These are phyloP conservation scores for Arthrobotrys sinensis DNA, from an alignment of 2,329 filamentous ascomycete species.

Conservation along the genomic window DNA sequence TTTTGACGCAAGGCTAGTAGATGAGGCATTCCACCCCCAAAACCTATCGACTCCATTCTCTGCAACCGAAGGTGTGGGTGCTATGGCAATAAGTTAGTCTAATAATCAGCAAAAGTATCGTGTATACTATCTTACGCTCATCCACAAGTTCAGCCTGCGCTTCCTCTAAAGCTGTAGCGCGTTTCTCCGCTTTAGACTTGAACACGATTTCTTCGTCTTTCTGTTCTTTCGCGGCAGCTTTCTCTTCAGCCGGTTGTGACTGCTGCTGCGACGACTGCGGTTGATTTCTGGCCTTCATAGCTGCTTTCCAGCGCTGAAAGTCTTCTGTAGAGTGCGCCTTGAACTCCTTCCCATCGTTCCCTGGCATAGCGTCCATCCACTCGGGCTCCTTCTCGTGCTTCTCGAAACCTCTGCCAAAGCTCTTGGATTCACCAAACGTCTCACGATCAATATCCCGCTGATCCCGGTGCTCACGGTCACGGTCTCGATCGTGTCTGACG, in stretches of 20 bases:
- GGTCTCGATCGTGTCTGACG: conserved; percentile 59
- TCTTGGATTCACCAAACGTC: conserved; percentile 45
- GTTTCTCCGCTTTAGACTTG: conserved; percentile 57
- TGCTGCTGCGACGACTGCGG: conserved; percentile 55
- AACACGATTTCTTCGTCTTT: conserved; percentile 59
- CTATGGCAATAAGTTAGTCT: conserved; percentile 33
- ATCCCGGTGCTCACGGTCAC: conserved; percentile 62
- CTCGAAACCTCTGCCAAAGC: conserved; percentile 62
- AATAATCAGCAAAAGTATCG: neutral
- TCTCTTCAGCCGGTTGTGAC: conserved; percentile 44
- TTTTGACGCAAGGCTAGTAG: conserved; percentile 63
- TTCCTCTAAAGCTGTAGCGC: conserved; percentile 53
- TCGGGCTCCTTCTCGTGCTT: conserved; percentile 70
- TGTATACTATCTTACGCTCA: conserved; percentile 41
- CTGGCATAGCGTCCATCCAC: conserved; percentile 70
- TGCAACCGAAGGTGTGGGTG: conserved; percentile 65
- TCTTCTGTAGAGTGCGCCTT: conserved; percentile 71
- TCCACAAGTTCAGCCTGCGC: conserved; percentile 45
- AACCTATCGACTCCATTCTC: conserved; percentile 69
- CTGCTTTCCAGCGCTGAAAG: conserved; percentile 73
- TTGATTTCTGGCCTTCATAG: conserved; percentile 69
- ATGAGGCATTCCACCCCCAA: conserved; percentile 69
- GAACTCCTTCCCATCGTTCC: conserved; percentile 67
- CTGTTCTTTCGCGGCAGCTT: conserved; percentile 31
- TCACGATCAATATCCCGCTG: conserved; percentile 54